Evolutionary conservation across 768 basidiomycete species (phyloP).

Genomic region (Leucosporidium yakuticum): DNA sequence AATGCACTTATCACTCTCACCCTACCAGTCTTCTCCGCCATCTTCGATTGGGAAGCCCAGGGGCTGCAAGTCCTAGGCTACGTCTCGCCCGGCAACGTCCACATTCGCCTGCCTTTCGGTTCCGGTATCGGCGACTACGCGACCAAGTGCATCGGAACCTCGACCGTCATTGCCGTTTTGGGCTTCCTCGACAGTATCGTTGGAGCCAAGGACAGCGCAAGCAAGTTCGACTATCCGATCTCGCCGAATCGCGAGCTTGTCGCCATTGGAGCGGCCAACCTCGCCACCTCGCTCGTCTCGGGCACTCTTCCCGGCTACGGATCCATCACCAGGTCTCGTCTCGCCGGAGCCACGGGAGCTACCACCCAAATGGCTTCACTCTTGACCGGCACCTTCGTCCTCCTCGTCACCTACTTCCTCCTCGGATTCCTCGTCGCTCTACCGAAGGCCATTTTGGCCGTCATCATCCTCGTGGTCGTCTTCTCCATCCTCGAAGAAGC

Average conservation of each 20-base stretch:
- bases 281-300: conserved; percentile 63
- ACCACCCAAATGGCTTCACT: conserved; percentile 71
- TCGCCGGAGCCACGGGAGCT: conserved; percentile 83
- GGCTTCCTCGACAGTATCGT: conserved; percentile 90
- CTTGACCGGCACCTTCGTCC: conserved; percentile 29
- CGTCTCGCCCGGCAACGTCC: conserved; percentile 58
- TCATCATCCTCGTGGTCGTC: conserved; percentile 53
- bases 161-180: conserved; percentile 67
- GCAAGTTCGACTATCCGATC: conserved; percentile 77
- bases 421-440: conserved; percentile 77
- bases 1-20: no score
- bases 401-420: conserved; percentile 83
- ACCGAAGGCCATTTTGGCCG: conserved; percentile 83
- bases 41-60: conserved; percentile 37
- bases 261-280: conserved; percentile 56
- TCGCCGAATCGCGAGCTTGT: conserved; percentile 82
- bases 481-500: conserved; percentile 64
- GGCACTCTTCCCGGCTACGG: conserved; percentile 90
- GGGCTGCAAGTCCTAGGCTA: conserved; percentile 80
- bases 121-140: conserved; percentile 9
- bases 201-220: conserved; percentile 85
- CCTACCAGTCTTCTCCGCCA: conserved; percentile 16
- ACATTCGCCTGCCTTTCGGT: conserved; percentile 62
- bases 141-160: conserved; percentile 14
- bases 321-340: conserved; percentile 82